Base-by-base conservation (phyloP, 1,139 yeast species). In the Meyerozyma sp. region DNA sequence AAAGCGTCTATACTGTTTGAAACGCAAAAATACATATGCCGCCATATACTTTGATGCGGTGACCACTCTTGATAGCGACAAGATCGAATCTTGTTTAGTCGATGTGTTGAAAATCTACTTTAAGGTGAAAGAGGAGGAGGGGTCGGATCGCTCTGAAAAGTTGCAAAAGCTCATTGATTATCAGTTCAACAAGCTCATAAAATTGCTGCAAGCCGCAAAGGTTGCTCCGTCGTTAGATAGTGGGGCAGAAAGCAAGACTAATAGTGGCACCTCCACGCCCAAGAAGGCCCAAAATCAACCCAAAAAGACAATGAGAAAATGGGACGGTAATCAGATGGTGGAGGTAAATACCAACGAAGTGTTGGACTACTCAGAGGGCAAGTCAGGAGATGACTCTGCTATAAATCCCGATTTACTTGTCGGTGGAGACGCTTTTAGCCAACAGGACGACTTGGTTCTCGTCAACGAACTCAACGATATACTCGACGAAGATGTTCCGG, bases 321-420 rank as follows among this genome's bases (percentile, higher is more conserved):
- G 78, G 78, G 65, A 67, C 28, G 71, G 69, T 40, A 73, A 67
- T 38, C 70, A 66, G 45, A 51, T 66, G 55, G 66, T 66, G 3
- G 60, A 56, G 3, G 61, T 50, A 18, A 56, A 51, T 10, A 46
- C 43, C n/a, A 57, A 56, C n/a, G 48, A 46, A 38, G 57, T 51
- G 0, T 61, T 73, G 42, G 77, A 71, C 48, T 72, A 66, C 47
- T 70, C 75, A 2, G 62, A 49, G 21, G 44, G 51, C 8, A 54
- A 51, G 20, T 59, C 32, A 6, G 56, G 34, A 1, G 79, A 82
- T 5, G 78, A 77, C 0, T 81, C 78, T 44, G 68, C 85, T 83
- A 8, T 74, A 10, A 45, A 48, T 30, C 55, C 55, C 11, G 57
- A 53, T 27, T 43, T 62, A 40, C 48, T 55, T 29, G 58, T 65